phyloP scores from a whole-genome alignment of 148 eudicot genomes.

The Amaranthus palmeri region DNA sequence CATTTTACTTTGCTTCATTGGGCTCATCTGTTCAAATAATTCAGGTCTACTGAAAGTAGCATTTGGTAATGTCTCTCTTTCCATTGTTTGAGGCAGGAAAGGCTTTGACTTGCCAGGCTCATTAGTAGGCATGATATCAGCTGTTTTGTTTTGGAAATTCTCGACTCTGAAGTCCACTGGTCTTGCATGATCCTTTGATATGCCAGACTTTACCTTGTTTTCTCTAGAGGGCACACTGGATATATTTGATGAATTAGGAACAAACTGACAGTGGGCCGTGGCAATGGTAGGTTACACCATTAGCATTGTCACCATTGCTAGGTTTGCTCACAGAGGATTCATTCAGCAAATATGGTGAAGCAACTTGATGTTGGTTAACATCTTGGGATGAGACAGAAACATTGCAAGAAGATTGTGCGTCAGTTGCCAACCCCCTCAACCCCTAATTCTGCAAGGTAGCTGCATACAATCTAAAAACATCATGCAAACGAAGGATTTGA shows the following conservation, averaged over 20 bases:
- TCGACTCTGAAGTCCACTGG: too few species aligned
- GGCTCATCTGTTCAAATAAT: constrained; percentile 20
- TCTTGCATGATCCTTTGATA: constrained; percentile 32
- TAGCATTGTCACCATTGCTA: constrained; percentile 33
- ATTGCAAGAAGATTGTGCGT: constrained; percentile 33
- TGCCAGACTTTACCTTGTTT: constrained; percentile 24
- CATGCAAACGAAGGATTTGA: constrained; percentile 54
- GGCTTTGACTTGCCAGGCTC: constrained; percentile 35
- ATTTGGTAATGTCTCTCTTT: constrained; percentile 16
- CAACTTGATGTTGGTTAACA: constrained; percentile 32
- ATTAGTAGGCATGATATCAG: constrained; percentile 31
- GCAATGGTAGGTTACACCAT: constrained; percentile 29
- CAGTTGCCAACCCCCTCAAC: constrained; percentile 33
- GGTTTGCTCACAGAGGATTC: constrained; percentile 35
- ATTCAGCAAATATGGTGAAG: constrained; percentile 39
- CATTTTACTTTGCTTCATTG: constrained; percentile 27
- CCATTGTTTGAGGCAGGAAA: constrained; percentile 22
- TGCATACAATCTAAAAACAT: constrained; percentile 35
- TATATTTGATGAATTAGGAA: constrained; percentile 36
- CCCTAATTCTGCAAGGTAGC: constrained; percentile 33
- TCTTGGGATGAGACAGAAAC: constrained; percentile 35
- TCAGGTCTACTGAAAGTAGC: constrained; percentile 16
- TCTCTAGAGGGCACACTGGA: constrained; percentile 29
- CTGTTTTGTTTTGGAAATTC: constrained; percentile 37
- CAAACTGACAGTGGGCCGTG: constrained; percentile 29